Conservation (phyloP, 2,329 filamentous ascomycete species). For the Diaporthe helianthi region DNA sequence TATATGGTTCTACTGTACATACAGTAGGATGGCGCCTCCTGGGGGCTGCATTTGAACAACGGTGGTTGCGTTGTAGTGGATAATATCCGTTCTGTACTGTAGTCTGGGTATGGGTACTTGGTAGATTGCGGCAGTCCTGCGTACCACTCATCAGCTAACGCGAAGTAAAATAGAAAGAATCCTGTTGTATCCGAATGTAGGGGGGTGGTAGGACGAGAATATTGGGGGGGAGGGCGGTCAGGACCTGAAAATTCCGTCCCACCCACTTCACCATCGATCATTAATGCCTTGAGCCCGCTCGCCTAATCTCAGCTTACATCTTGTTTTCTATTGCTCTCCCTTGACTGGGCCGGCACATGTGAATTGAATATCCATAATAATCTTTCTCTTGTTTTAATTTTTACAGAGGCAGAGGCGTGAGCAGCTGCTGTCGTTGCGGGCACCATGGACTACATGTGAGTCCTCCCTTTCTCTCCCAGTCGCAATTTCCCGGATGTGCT, state of each 20-base stretch:
- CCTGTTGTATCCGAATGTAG: not conserved
- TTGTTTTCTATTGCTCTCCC: conserved; percentile 10
- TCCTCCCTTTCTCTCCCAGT: not conserved
- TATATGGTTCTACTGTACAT: no score
- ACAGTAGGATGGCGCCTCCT: not conserved
- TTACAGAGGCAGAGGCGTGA: conserved; percentile 16
- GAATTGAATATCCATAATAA: conserved; percentile 23
- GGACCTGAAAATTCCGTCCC: conserved; percentile 23
- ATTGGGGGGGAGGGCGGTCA: conserved; percentile 9
- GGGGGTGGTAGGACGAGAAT: not conserved
- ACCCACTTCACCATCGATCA: conserved; percentile 20
- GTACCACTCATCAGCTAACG: conserved; percentile 16
- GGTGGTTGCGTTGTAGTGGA: conserved; percentile 25
- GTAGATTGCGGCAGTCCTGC: conserved; percentile 15
- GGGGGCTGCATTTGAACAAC: conserved; percentile 4
- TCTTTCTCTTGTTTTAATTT: no score
- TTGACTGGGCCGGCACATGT: conserved; percentile 17
- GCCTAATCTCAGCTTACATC: conserved; percentile 5
- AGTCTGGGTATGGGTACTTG: conserved; percentile 23
- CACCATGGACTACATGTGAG: conserved; percentile 22
- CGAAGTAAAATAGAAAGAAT: conserved; percentile 1
- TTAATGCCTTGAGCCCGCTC: conserved; percentile 10
- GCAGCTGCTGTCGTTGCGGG: conserved; percentile 18
- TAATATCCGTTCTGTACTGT: no score
- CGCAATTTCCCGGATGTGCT: conserved; percentile 17